Evolutionary conservation across 2,329 filamentous ascomycete genomes (phyloP).

Genomic region (Trichoderma atrobrunneum): DNA sequence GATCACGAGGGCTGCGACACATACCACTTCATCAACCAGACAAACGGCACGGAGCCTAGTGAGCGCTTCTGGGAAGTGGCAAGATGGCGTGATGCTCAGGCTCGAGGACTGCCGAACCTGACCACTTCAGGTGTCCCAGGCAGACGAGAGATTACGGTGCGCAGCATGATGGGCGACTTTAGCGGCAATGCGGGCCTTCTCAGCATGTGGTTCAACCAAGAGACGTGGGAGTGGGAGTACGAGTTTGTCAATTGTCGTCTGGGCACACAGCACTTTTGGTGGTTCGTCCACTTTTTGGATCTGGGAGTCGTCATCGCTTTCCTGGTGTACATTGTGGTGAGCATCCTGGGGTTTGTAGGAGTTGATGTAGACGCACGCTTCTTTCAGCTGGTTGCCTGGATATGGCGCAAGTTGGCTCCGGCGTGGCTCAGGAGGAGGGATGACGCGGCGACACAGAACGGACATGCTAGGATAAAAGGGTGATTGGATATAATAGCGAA

Average conservation of each 20-base stretch:
- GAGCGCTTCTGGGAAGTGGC: slow-evolving; percentile 51
- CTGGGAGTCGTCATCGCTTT: slow-evolving; percentile 43
- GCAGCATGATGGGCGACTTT: slow-evolving; percentile 98
- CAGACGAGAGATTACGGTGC: slow-evolving; percentile 84
- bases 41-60: slow-evolving; percentile 37
- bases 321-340: slow-evolving; percentile 27
- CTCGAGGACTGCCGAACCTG: slow-evolving; percentile 36
- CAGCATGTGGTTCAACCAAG: slow-evolving; percentile 82
- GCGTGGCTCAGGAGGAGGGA: background rate
- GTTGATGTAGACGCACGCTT: slow-evolving; percentile 36
- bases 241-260: slow-evolving; percentile 76
- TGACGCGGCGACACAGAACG: slow-evolving; percentile 19
- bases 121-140: slow-evolving; percentile 50
- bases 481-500: slow-evolving; percentile 24
- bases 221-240: slow-evolving; percentile 71
- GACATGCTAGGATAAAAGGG: slow-evolving; percentile 23
- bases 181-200: slow-evolving; percentile 88
- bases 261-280: slow-evolving; percentile 91
- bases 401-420: slow-evolving; percentile 1
- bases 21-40: slow-evolving; percentile 75
- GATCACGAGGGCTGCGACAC: slow-evolving; percentile 94
- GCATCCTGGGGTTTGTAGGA: slow-evolving; percentile 30
- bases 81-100: slow-evolving; percentile 46
- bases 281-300: slow-evolving; percentile 78
- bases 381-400: slow-evolving; percentile 22